These are phyloP conservation scores for Fraxinus greggii DNA, from an alignment of 305 asterid species.

Conservation along the genomic window DNA sequence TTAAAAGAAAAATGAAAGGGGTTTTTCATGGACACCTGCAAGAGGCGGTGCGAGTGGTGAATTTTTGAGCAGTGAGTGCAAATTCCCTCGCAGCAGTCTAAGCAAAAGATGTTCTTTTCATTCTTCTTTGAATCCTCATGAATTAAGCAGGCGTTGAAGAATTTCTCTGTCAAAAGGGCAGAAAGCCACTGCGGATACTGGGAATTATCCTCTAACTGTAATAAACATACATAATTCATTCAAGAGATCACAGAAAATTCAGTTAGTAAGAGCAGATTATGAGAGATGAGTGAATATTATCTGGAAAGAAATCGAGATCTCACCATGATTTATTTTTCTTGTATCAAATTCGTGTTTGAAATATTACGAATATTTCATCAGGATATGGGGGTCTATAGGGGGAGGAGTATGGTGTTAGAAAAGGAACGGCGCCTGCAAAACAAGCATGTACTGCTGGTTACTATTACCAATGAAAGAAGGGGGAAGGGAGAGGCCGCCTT, in stretches of 20 bases:
- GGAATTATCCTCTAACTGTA: constrained; percentile 34
- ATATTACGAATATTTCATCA: constrained; percentile 15
- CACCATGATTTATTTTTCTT: constrained; percentile 33
- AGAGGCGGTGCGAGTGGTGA: constrained; percentile 59
- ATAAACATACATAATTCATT: constrained; percentile 5
- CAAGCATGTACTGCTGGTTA: constrained; percentile 19
- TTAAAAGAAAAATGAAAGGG: not conserved
- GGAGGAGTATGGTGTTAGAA: constrained; percentile 4
- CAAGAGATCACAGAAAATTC: not conserved
- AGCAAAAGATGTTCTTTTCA: constrained; percentile 63
- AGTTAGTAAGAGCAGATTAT: not conserved
- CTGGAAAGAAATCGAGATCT: constrained; percentile 11
- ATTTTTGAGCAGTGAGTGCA: constrained; percentile 52
- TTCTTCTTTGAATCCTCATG: constrained; percentile 59
- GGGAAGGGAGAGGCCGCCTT: constrained; percentile 31
- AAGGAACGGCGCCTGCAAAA: constrained; percentile 64
- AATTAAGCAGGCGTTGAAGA: constrained; percentile 57
- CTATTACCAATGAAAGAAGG: constrained; percentile 49
- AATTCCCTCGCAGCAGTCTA: constrained; percentile 63
- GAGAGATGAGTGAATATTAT: not conserved
- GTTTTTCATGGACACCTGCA: constrained; percentile 39
- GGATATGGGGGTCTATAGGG: constrained; percentile 12
- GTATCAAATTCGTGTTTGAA: constrained; percentile 15
- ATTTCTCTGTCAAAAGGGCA: constrained; percentile 49
- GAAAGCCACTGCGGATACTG: constrained; percentile 55